These are phyloP conservation scores for Suillus placidus DNA, from an alignment of 768 basidiomycete species.

Conservation along the genomic window DNA sequence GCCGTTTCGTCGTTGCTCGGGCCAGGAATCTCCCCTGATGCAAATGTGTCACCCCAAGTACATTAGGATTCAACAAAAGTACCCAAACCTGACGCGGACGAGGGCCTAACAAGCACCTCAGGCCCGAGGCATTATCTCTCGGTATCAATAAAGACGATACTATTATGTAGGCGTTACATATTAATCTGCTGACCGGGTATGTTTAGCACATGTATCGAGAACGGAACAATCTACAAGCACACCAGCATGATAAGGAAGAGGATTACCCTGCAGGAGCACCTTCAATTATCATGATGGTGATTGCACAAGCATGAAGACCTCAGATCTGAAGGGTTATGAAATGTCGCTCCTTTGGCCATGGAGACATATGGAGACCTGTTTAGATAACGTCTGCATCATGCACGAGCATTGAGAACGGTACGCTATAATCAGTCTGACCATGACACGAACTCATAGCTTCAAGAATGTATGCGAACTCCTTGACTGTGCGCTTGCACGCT, in stretches of 20 bases:
- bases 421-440: neutral
- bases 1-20: too few species aligned
- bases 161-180: too few species aligned
- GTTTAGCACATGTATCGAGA: neutral
- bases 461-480: neutral
- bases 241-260: neutral
- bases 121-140: too few species aligned
- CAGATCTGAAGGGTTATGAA: neutral
- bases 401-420: neutral
- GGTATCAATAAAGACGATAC: too few species aligned
- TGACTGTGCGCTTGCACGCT: neutral
- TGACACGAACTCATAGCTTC: neutral
- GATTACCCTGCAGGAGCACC: neutral
- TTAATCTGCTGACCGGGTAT: neutral
- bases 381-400: neutral
- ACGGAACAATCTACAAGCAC: neutral
- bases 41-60: too few species aligned
- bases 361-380: neutral
- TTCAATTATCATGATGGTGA: neutral
- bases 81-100: too few species aligned
- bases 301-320: neutral
- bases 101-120: too few species aligned
- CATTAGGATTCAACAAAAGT: too few species aligned
- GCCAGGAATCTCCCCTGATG: too few species aligned
- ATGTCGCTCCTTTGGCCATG: neutral